phyloP scores from a whole-genome alignment of 2,329 filamentous ascomycete genomes.

The Claviceps maximensis region DNA sequence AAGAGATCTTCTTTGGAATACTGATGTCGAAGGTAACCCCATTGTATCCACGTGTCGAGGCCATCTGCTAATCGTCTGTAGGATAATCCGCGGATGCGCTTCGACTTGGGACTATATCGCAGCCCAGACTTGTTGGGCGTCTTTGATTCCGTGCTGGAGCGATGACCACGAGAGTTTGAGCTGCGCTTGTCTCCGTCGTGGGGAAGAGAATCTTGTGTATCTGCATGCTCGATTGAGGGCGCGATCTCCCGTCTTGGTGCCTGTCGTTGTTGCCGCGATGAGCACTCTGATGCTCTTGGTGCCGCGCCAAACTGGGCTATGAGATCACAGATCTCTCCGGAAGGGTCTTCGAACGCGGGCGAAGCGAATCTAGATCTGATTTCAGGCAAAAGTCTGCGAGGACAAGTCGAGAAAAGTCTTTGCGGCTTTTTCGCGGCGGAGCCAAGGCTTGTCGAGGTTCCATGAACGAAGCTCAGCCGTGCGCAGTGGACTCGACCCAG shows the following conservation, averaged over 20 bases:
- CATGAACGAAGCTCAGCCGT: constrained; percentile 11
- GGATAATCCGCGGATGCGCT: not conserved
- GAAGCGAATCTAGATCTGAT: not conserved
- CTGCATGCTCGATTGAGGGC: not conserved
- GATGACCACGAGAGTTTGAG: not conserved
- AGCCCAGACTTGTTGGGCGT: no score
- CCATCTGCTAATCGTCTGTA: not conserved
- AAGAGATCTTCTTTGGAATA: constrained; percentile 12
- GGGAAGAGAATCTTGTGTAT: not conserved
- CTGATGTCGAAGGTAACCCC: constrained; percentile 20
- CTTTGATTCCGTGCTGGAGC: not conserved
- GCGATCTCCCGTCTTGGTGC: not conserved
- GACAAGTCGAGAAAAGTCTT: not conserved
- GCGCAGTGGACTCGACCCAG: constrained; percentile 13
- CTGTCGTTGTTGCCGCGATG: not conserved
- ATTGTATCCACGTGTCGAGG: constrained; percentile 14
- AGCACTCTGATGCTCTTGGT: not conserved
- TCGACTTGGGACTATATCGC: not conserved
- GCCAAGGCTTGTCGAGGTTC: not conserved
- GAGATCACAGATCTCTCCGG: not conserved
- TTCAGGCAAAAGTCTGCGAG: not conserved
- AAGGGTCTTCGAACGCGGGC: not conserved
- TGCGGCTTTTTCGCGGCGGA: not conserved
- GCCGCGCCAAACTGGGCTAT: not conserved
- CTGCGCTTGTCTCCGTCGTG: not conserved